Evolutionary conservation across 306 rosid genomes (phyloP), one percentile per base, ranked within the genome.

Genomic region (Biancaea sappan): DNA sequence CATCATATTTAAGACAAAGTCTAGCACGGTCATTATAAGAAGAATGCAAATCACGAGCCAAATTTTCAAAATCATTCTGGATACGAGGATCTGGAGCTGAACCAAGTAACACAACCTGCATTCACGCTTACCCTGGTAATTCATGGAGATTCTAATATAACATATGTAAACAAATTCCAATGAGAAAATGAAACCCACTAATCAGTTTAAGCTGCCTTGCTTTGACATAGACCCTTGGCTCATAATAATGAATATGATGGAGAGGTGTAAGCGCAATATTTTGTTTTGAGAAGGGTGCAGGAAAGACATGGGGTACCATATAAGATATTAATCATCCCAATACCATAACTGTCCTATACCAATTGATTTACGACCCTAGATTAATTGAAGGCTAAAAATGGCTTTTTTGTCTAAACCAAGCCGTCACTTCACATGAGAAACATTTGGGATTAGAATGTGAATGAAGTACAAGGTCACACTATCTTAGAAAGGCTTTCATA

Each of bases 41-140:
- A 72, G 93, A 84, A 76, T 84, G 98, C 74, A 90, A 74, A 8
- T 92, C 80, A 82, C 87, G 86, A 38, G 96, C 89, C 80, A 95
- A 85, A 84, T 84, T 82, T 74, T 73, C 91, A 80, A 95, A 95
- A 76, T 95, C 99, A 80, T 92, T 90, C 80, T 92, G 99, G 81
- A 95, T 86, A 63, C 96, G 97, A 65, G 88, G 93, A 84, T 95
- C 99, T 41, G 99, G 99, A 84, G 99, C 99, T 38, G 99, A 95
- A 82, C 99, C 99, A 76, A 95, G 99, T 76, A 95, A 87, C 10
- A 88, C 98, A 62, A 87, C 92, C 99, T 95, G 91, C 82, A 76
- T 73, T 75, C 52, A 48, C 40, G 74, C n/a, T 40, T 51, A 46
- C 38, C 65, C 21, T 34, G 52, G 80, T 74, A 15, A 66, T 53